A percentile compares a stretch with the other conserved stretches of the same genome.
These are phyloP conservation scores for Imleria badia DNA, from an alignment of 768 basidiomycete species.

Conservation along the genomic window DNA sequence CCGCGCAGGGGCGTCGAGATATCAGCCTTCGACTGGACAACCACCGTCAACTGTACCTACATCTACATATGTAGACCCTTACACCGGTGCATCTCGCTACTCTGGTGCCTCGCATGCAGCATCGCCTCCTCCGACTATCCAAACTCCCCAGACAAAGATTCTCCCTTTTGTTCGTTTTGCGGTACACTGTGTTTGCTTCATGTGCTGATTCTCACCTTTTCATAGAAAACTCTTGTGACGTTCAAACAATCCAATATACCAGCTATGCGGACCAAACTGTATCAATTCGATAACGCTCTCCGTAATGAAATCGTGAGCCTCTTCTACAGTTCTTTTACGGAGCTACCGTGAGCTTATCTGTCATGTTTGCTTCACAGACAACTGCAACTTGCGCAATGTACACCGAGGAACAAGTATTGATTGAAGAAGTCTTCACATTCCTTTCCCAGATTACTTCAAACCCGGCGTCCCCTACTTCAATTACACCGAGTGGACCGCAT, in stretches of 20 bases:
- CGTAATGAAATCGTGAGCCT: conserved; percentile 64
- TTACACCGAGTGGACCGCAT: conserved; percentile 46
- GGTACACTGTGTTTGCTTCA: neutral
- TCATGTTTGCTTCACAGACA: conserved; percentile 42
- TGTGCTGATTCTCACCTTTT: neutral
- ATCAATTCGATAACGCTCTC: conserved; percentile 70
- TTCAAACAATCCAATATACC: conserved; percentile 84
- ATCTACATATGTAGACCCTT: conserved; percentile 60
- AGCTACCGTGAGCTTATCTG: neutral
- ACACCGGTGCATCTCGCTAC: conserved; percentile 70
- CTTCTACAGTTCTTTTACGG: neutral
- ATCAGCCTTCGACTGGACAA: conserved; percentile 45
- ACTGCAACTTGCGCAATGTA: conserved; percentile 71
- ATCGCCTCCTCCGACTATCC: conserved; percentile 30
- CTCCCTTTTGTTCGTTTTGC: conserved; percentile 50
- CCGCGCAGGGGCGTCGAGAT: conserved; percentile 60
- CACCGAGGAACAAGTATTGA: conserved; percentile 53
- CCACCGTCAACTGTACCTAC: conserved; percentile 29
- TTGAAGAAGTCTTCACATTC: conserved; percentile 65
- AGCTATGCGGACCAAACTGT: conserved; percentile 78
- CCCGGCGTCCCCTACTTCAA: conserved; percentile 24
- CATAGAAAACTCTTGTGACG: conserved; percentile 60
- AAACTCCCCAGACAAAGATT: conserved; percentile 38
- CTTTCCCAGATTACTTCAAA: conserved; percentile 50
- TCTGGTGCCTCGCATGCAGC: conserved; percentile 39